Base-by-base conservation (phyloP, 768 basidiomycete genomes). In the Mycena vulgaris region DNA sequence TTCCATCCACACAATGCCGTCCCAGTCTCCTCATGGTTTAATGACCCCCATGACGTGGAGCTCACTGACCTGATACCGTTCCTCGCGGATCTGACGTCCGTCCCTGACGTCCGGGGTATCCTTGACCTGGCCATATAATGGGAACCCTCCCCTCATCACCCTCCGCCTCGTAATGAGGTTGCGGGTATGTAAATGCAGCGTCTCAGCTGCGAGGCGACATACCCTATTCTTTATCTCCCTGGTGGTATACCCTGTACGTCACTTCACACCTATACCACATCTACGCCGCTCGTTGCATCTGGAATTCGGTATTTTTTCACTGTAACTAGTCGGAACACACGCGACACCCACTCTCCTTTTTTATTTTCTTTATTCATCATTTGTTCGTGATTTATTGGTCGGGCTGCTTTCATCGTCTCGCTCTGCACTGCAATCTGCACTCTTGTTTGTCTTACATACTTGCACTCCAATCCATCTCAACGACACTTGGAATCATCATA, bases 1-100 rank as follows among this genome's bases (percentile, higher is more conserved):
- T 99, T 99, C 88, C 97, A 99, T 78, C 96, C 96, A 19, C 97
- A 98, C 84, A 99, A 99, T 79, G 98, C 98, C 42, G 97, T 99
- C 6, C 98, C 98, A 16, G 97, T 99, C 69, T 98, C 97, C 48
- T 96, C 95, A 66, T 99, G 98, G 98, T 99, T 99, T 86, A 99
- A 98, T 80, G 96, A 96, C 82, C 97, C 97, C 13, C 97, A 98
- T 76, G 97, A 99, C 79, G 97, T 97, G 53, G 97, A 99, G 80
- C 88, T 99, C 72, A 98, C 95, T 45, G 97, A 99, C 81, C 85
- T 99, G 59, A 92, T 96, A 64, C 95, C 96, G 31, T 99, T 99
- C 88, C 88, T 99, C 71, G 84, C 94, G 39, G 98, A 99, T 81
- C 87, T 99, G 39, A 88, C 84, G 37, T 85, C 87, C 28, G 95